These are phyloP conservation scores for Scutellaria galericulata DNA, from an alignment of 257 asterid species.

Conservation along the genomic window DNA sequence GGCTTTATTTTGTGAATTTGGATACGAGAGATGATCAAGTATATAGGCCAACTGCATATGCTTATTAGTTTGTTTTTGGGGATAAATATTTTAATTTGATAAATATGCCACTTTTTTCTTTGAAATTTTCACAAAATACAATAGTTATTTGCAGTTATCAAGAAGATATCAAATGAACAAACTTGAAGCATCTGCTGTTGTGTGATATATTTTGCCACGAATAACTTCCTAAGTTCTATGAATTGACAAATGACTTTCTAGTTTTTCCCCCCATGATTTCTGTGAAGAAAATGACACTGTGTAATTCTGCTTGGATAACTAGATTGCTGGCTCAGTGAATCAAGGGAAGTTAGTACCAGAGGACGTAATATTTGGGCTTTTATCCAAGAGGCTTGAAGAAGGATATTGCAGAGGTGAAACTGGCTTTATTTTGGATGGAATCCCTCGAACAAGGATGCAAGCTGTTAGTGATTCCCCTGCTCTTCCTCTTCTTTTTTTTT, in stretches of 20 bases:
- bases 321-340: conserved; percentile 80
- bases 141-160: neutral
- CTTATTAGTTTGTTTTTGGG: neutral
- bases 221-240: neutral
- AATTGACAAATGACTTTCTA: neutral
- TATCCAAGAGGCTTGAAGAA: conserved; percentile 87
- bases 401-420: conserved; percentile 80
- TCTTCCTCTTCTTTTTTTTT: neutral
- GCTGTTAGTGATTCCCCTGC: conserved; percentile 57
- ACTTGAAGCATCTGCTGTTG: neutral
- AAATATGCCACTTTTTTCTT: neutral
- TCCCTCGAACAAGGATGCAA: conserved; percentile 80
- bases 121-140: neutral
- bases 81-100: neutral
- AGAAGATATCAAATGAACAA: neutral
- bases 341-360: conserved; percentile 79
- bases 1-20: too few relatives aligned
- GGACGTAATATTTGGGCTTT: conserved; percentile 72
- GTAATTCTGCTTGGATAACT: neutral
- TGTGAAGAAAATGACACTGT: conserved; percentile 3
- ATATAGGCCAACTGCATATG: too few relatives aligned
- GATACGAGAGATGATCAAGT: too few relatives aligned
- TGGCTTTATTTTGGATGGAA: conserved; percentile 91
- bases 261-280: neutral
- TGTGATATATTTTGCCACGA: neutral